These are phyloP conservation scores for Pythium guiyangense DNA, from an alignment of 352 stramenopile genomes.

Conservation along the genomic window DNA sequence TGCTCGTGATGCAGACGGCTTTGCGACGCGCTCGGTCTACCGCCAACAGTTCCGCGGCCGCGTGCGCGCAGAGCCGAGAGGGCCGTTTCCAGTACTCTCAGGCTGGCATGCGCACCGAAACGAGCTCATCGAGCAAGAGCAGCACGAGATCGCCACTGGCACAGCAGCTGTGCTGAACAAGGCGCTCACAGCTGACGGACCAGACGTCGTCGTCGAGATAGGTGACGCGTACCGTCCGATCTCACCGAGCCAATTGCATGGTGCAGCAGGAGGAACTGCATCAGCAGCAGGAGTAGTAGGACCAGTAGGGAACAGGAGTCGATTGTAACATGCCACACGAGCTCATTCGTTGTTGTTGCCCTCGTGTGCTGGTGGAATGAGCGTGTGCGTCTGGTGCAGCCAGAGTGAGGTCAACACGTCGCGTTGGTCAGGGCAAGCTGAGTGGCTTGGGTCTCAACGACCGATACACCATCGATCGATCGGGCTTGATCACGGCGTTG, in stretches of 20 bases:
- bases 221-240: constrained; percentile 4
- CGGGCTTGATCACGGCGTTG: too few relatives aligned
- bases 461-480: too few relatives aligned
- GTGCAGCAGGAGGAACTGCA: neutral
- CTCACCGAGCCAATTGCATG: constrained; percentile 3
- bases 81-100: constrained; percentile 14
- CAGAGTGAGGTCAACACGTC: too few relatives aligned
- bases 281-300: too few relatives aligned
- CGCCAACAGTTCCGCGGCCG: constrained; percentile 11
- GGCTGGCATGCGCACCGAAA: constrained; percentile 42
- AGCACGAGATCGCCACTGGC: constrained; percentile 4
- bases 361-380: neutral
- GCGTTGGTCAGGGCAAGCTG: too few relatives aligned
- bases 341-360: neutral
- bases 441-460: too few relatives aligned
- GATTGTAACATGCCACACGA: too few relatives aligned
- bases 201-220: neutral
- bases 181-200: neutral
- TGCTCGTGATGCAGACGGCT: neutral
- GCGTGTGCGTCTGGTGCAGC: too few relatives aligned
- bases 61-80: constrained; percentile 10
- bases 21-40: constrained; percentile 15
- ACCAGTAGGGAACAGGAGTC: too few relatives aligned
- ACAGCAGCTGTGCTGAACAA: neutral
- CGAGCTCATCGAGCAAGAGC: constrained; percentile 38